Evolutionary conservation across 1,284 basidiomycete species (phyloP).

Genomic region (Sanguinoderma infundibulare): DNA sequence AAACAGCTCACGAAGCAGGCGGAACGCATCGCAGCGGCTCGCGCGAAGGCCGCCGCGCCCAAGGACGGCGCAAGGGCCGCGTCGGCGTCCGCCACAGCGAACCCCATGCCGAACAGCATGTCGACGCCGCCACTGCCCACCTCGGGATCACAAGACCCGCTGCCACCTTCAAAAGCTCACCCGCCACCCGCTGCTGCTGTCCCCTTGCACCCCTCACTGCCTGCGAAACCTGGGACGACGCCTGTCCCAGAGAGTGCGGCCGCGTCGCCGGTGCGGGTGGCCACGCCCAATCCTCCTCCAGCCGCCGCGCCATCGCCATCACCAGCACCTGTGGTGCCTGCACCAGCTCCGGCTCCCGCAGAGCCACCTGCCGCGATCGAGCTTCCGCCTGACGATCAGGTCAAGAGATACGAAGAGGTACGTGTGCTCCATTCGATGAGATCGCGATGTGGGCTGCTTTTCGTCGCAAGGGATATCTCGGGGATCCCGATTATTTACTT

Average conservation of each 20-base stretch:
- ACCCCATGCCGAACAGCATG: constrained; percentile 23
- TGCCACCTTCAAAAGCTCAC: constrained; percentile 13
- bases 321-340: constrained; percentile 15
- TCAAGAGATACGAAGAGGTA: constrained; percentile 67
- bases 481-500: no score
- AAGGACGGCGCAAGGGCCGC: constrained; percentile 31
- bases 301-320: constrained; percentile 21
- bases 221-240: constrained; percentile 50
- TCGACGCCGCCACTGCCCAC: constrained; percentile 18
- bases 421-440: constrained; percentile 12
- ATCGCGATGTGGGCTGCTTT: no score
- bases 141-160: constrained; percentile 16
- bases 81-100: constrained; percentile 24
- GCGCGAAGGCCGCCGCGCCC: constrained; percentile 42
- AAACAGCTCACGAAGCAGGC: constrained; percentile 53
- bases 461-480: no score
- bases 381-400: constrained; percentile 51
- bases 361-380: constrained; percentile 28
- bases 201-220: constrained; percentile 69
- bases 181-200: constrained; percentile 32
- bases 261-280: constrained; percentile 31
- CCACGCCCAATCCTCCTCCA: constrained; percentile 35
- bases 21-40: constrained; percentile 49
- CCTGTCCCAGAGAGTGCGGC: constrained; percentile 26
- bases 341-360: constrained; percentile 21